Evolutionary conservation across 2,329 filamentous ascomycete genomes (phyloP), one percentile per base, ranked within the genome.

Genomic region (Monosporascus sp.): DNA sequence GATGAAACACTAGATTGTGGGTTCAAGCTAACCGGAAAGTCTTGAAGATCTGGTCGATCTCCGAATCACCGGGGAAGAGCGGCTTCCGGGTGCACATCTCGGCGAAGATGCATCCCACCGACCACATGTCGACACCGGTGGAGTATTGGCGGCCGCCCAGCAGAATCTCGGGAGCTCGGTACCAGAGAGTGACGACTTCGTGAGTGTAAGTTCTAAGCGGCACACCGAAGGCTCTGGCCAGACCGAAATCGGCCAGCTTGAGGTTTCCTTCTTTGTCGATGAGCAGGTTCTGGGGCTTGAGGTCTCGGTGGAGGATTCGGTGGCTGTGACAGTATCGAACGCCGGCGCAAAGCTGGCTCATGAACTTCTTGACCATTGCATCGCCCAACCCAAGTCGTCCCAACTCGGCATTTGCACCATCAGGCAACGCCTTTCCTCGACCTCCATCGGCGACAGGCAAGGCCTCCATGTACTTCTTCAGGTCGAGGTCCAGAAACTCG

Each of bases 401-500:
- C 52, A 90, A 74, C 52, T 82, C 79, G 49, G 82, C 69, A 22
- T 81, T 83, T 46, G 87, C 83, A 48, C 89, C 90, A 62, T 93
- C 89, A 8, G 91, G 91, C 49, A 96, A 77, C 43, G 90, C 82
- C 76, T 92, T 94, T 65, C 90, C 91, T 55, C 91, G 85, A 41
- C 91, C 91, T 61, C 91, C 91, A 66, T 95, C 89, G 66, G 81
- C 87, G 54, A 93, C 85, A 4, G 91, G 91, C 44, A 96, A 81
- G 7, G 91, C 83, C 72, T 96, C 91, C 91, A 96, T 96, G 73
- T 95, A 96, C 73, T 95, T 96, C 78, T 96, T 96, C 63, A 96
- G 78, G 66, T 96, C 91, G 54, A 93, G 80, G 67, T 96, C 91
- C 61, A 96, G 86, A 73, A 90, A 96, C 71, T 96, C 91, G 60